These are phyloP conservation scores for Dissophora globulifera DNA, from an alignment of 192 early-diverging fungal species.

Conservation along the genomic window DNA sequence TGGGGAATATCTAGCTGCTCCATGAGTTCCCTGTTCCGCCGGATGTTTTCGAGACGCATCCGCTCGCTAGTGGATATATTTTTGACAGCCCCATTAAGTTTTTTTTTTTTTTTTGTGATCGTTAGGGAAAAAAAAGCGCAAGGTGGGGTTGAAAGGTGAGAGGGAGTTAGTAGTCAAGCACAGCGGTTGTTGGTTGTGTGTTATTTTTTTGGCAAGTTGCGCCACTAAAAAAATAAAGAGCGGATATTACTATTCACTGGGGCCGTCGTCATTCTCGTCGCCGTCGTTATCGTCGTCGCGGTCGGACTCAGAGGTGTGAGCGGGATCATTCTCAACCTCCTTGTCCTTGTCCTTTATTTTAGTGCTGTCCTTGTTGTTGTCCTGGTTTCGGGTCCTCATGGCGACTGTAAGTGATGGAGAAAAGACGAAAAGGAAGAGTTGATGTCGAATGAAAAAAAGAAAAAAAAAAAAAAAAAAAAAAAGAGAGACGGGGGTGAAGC, in stretches of 20 bases:
- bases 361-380: neutral
- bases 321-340: too few relatives aligned
- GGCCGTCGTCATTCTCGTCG: slow-evolving; percentile 1
- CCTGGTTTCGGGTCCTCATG: slow-evolving; percentile 14
- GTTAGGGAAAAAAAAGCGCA: too few relatives aligned
- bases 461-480: too few relatives aligned
- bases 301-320: too few relatives aligned
- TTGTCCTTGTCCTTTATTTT: neutral
- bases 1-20: slow-evolving; percentile 32
- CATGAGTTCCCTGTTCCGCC: slow-evolving; percentile 53
- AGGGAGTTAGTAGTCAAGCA: too few relatives aligned
- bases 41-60: slow-evolving; percentile 55
- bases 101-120: too few relatives aligned
- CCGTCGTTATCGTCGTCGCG: slow-evolving; percentile 1
- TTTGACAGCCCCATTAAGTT: too few relatives aligned
- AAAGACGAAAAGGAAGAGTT: neutral
- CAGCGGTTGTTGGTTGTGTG: too few relatives aligned
- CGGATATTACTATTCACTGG: slow-evolving; percentile 17
- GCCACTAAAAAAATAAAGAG: slow-evolving; percentile 3
- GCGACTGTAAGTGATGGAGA: neutral
- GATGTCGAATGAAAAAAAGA: neutral
- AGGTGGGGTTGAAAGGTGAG: too few relatives aligned
- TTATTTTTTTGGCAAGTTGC: neutral
- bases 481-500: too few relatives aligned
- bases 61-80: slow-evolving; percentile 34